Base-by-base conservation (phyloP, 345 rosid species). In the Adansonia digitata region DNA sequence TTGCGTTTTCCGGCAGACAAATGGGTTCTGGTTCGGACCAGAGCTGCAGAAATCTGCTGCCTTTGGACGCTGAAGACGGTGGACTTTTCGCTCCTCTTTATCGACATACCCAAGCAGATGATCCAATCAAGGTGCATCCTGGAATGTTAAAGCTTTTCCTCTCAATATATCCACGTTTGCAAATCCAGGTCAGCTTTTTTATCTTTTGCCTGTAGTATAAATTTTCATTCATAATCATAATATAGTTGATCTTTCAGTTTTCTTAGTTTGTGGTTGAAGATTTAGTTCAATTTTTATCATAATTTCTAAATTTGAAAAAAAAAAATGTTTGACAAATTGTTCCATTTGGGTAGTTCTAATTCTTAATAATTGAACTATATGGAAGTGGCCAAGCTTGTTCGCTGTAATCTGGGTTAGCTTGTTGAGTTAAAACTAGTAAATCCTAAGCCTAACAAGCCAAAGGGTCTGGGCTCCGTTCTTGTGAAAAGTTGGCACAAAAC, bases 1-100 rank as follows among this genome's bases (percentile, higher is more conserved):
- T 92, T 22, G 90, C 86, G 5, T 82, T 94, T 51, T 84, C 92
- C 1, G 84, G 84, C 12, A 27, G 74, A 1, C 87, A 79, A 14
- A n/a, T 26, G 27, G 75, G 64, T 14, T 65, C 63, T 5, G 70
- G 74, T 17, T 29, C 79, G 0, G 63, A 69, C 6, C 39, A 74
- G 0, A 71, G 62, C 20, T 17, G 39, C 45, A 55, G 71, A 11
- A 68, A 71, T 2, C 31, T 79, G 83, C 83, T 77, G 39, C 61
- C 60, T 5, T 49, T 84, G 74, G 81, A 71, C 18, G 51, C 2
- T n/a, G 67, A 2, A 3, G 51, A 27, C 5, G 14, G 26, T 26
- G 76, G 42, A 18, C 27, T 84, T 26, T 90, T 91, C 69, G 29
- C 74, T 22, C 85, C 79, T 2, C 76, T 87, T 53, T 65, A 52